Conservation (phyloP, 2,329 filamentous ascomycete species). For the Xylaria hypoxylon region DNA sequence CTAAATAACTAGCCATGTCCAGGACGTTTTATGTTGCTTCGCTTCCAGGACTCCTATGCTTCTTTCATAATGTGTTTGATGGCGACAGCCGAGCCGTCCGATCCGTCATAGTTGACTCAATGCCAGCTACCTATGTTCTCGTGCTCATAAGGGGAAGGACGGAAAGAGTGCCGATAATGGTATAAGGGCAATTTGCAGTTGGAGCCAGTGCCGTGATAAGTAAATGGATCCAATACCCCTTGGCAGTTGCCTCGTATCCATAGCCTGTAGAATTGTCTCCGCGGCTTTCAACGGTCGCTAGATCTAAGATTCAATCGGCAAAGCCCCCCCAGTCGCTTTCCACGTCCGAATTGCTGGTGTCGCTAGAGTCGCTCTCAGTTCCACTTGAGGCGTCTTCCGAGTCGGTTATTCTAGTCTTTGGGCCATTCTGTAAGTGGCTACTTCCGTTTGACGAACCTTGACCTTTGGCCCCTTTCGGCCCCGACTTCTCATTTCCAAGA, state of each 20-base stretch:
- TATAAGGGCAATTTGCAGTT: background rate
- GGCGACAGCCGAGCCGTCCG: too few species aligned
- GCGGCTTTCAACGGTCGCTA: background rate
- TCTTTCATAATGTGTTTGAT: too few species aligned
- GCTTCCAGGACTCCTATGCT: too few species aligned
- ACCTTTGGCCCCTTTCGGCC: background rate
- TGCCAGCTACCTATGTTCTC: background rate
- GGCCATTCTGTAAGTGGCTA: background rate
- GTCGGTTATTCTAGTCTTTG: background rate
- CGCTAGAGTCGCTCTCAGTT: conserved; percentile 15
- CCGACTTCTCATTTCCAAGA: conserved; percentile 26
- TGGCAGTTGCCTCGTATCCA: background rate
- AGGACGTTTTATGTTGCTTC: too few species aligned
- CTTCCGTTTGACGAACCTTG: background rate
- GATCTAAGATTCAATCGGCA: conserved; percentile 44
- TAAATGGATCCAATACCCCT: background rate
- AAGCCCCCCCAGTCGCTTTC: conserved; percentile 52
- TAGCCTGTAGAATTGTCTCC: background rate
- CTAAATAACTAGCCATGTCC: background rate
- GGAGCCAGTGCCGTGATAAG: background rate
- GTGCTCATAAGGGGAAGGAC: background rate
- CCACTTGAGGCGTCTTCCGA: background rate
- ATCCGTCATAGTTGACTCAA: background rate
- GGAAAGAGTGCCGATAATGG: background rate
- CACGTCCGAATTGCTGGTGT: conserved; percentile 36